phyloP scores from a whole-genome alignment of 306 rosid species.

The Hippophae rhamnoides region DNA sequence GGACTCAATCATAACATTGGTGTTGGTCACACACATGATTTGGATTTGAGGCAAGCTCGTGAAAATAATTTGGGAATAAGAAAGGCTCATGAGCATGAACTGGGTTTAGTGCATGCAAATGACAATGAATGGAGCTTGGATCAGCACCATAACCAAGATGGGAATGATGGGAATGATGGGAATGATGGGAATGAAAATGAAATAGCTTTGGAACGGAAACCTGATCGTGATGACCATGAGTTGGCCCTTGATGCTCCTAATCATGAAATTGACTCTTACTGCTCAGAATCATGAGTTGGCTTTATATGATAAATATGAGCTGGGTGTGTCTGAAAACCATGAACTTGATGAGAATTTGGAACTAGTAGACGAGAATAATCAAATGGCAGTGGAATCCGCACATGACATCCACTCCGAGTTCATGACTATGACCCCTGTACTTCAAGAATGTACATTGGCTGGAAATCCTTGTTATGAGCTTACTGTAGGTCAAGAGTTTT shows the following conservation, averaged over 20 bases:
- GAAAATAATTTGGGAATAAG: constrained; percentile 49
- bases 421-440: constrained; percentile 21
- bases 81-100: constrained; percentile 27
- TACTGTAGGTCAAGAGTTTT: constrained; percentile 75
- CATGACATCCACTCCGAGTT: constrained; percentile 23
- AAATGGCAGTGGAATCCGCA: constrained; percentile 45
- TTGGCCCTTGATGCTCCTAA: constrained; percentile 40
- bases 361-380: constrained; percentile 41
- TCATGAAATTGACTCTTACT: constrained; percentile 36
- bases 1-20: constrained; percentile 53
- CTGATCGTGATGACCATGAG: constrained; percentile 51
- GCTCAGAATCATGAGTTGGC: constrained; percentile 40
- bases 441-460: constrained; percentile 56
- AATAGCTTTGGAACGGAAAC: constrained; percentile 57
- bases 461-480: constrained; percentile 45
- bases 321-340: constrained; percentile 48
- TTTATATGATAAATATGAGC: constrained; percentile 41
- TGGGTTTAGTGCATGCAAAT: constrained; percentile 43
- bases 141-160: constrained; percentile 50
- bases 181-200: constrained; percentile 34
- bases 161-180: constrained; percentile 39
- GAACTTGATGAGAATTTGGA: constrained; percentile 56
- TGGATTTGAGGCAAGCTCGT: constrained; percentile 49
- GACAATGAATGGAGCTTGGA: constrained; percentile 48
- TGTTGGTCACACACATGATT: constrained; percentile 41